These are phyloP conservation scores for Mycosphaerelloides madeirae DNA, from an alignment of 2,329 filamentous ascomycete species.

Conservation along the genomic window DNA sequence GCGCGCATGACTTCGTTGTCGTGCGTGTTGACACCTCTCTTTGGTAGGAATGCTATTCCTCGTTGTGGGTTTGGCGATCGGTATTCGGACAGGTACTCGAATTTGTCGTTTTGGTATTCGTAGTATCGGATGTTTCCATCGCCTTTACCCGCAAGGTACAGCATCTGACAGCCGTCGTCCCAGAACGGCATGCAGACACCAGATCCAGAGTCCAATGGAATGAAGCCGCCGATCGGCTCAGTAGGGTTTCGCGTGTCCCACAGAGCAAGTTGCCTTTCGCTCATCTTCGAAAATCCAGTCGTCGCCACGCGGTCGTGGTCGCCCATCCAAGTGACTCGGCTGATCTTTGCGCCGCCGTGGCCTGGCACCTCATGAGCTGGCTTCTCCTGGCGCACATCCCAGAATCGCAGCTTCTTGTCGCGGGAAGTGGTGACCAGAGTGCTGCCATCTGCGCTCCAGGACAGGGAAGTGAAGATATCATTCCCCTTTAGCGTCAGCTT, in stretches of 20 bases:
- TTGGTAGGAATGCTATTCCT: slow-evolving; percentile 88
- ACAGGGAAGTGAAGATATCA: slow-evolving; percentile 91
- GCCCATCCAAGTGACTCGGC: slow-evolving; percentile 92
- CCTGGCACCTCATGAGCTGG: slow-evolving; percentile 78
- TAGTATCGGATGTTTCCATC: slow-evolving; percentile 99
- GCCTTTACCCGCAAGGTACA: slow-evolving; percentile 96
- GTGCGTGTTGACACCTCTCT: slow-evolving; percentile 90
- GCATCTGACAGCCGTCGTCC: slow-evolving; percentile 92
- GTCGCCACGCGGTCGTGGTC: slow-evolving; percentile 95
- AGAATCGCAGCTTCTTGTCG: slow-evolving; percentile 96
- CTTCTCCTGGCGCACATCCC: slow-evolving; percentile 93
- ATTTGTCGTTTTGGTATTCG: slow-evolving; percentile 97
- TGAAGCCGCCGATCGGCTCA: slow-evolving; percentile 86
- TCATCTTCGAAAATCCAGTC: slow-evolving; percentile 97
- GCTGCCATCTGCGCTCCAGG: slow-evolving; percentile 87
- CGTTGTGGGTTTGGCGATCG: slow-evolving; percentile 94
- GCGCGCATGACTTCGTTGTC: slow-evolving; percentile 95
- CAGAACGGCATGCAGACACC: slow-evolving; percentile 99
- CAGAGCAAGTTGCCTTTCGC: slow-evolving; percentile 88
- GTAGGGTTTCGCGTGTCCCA: slow-evolving; percentile 81
- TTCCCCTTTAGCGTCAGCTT: slow-evolving; percentile 75
- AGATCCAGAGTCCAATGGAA: slow-evolving; percentile 87
- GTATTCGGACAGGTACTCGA: slow-evolving; percentile 94
- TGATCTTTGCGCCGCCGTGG: slow-evolving; percentile 94
- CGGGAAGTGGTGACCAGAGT: slow-evolving; percentile 87